Base-by-base conservation (phyloP, 352 stramenopile species). In the Phytophthora fragariae region DNA sequence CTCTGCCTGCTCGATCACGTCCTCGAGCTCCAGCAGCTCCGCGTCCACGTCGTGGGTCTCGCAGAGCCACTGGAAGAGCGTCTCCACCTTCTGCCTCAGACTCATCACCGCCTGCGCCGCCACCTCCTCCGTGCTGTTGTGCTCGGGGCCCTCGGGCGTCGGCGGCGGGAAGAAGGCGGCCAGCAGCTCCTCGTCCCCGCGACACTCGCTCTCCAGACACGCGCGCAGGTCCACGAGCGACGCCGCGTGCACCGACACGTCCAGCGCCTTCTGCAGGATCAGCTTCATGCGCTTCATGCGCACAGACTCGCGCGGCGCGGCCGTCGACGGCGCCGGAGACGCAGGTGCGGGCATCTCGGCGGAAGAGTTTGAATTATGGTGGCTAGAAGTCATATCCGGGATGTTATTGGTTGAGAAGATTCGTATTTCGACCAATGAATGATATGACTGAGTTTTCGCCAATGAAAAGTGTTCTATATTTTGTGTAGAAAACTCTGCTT, bases 211-310 rank as follows among this genome's bases (percentile, higher is more conserved):
- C 71, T 91, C 82, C 33, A 91, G 76, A 63, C 77, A 83, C 60
- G 70, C 73, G 15, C 77, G 79, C n/a, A 92, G 56, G 49, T 86
- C 75, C 33, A 84, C 77, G 29, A 79, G 60, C 19, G 81, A 86
- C 12, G 83, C 83, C 24, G 65, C 61, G 50, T 86, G 82, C 24
- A 91, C 76, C 21, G 83, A 88, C 27, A 89, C 80, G 49, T 91
- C 81, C 53, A 92, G 73, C 52, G 85, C 85, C 71, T 91, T 92
- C 72, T 88, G 80, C 0, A 91, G 75, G 37, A 86, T 89, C 66
- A 87, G 54, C 61, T 82, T 73, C 85, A 91, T 87, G 63, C 85
- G 82, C 65, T 82, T 76, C 76, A 83, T 83, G 24, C 82, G 83
- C 65, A 77, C 70, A 14, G 75, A 76, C 10, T 68, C 65, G 11